Percentiles rank a stretch among this genome's conserved stretches.
phyloP scores from a whole-genome alignment of 371 early-diverging fungal genomes.

The Lichtheimia corymbifera region DNA sequence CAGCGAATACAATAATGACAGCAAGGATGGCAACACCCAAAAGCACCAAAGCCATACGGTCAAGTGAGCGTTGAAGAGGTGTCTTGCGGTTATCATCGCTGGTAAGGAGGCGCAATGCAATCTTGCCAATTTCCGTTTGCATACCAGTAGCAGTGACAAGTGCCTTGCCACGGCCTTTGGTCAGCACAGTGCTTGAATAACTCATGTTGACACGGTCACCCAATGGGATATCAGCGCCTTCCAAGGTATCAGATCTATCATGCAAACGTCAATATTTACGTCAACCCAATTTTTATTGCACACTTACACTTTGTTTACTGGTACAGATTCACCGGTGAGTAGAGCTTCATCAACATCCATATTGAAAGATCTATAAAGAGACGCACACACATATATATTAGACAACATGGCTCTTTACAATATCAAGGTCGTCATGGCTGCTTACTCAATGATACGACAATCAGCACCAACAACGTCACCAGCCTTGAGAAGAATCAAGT shows the following conservation, averaged over 20 bases:
- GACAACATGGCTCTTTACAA: neutral
- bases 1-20: conserved; percentile 61
- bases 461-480: conserved; percentile 94
- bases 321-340: conserved; percentile 81
- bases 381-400: neutral
- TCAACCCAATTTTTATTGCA: neutral
- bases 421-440: conserved; percentile 29
- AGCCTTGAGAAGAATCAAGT: conserved; percentile 82
- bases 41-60: conserved; percentile 65
- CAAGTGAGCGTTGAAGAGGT: conserved; percentile 66
- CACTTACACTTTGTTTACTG: conserved; percentile 59
- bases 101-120: conserved; percentile 81
- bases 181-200: conserved; percentile 58
- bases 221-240: conserved; percentile 33
- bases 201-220: conserved; percentile 71
- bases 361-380: conserved; percentile 51
- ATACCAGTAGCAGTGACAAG: conserved; percentile 84
- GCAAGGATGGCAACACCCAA: conserved; percentile 50
- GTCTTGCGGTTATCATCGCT: conserved; percentile 66
- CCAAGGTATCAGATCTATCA: conserved; percentile 8
- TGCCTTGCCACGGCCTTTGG: conserved; percentile 59
- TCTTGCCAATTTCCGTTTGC: conserved; percentile 90
- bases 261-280: neutral
- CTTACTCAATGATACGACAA: conserved; percentile 74
- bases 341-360: conserved; percentile 88